Percentiles rank a stretch among this genome's conserved stretches.
phyloP scores from a whole-genome alignment of 192 early-diverging fungal species.

The Mortierella hygrophila region DNA sequence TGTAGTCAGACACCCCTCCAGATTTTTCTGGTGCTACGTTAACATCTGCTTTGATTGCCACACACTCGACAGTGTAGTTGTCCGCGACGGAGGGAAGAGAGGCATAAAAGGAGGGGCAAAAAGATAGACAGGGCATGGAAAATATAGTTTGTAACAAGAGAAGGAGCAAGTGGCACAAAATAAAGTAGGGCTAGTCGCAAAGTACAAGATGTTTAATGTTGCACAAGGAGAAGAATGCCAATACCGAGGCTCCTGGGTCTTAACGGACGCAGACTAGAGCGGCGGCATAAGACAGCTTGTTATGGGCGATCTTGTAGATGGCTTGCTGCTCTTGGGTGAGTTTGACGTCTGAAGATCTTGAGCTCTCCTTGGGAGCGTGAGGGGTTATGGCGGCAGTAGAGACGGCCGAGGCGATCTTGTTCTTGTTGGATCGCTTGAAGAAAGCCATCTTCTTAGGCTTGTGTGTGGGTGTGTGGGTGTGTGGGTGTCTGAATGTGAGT shows the following conservation, averaged over 20 bases:
- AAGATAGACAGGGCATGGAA: too few relatives aligned
- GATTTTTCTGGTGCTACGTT: too few relatives aligned
- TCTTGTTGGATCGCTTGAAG: conserved; percentile 29
- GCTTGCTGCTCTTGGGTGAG: background rate
- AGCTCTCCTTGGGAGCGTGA: background rate
- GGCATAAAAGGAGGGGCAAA: too few relatives aligned
- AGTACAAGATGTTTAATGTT: background rate
- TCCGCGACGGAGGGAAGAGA: too few relatives aligned
- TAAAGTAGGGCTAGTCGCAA: too few relatives aligned
- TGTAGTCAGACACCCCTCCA: too few relatives aligned
- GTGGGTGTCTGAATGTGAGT: too few relatives aligned
- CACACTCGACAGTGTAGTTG: too few relatives aligned
- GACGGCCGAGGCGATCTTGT: conserved; percentile 14
- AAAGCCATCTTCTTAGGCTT: background rate
- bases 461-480: background rate
- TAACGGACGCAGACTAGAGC: background rate
- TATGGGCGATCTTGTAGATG: background rate
- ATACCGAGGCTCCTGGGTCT: background rate
- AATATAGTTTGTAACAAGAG: too few relatives aligned
- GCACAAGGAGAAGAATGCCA: background rate
- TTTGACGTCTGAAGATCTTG: background rate
- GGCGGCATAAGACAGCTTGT: background rate
- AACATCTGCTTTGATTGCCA: too few relatives aligned
- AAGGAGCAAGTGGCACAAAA: too few relatives aligned
- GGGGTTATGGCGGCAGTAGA: background rate